phyloP scores from a whole-genome alignment of 148 eudicot species.

The Polygonum aviculare region DNA sequence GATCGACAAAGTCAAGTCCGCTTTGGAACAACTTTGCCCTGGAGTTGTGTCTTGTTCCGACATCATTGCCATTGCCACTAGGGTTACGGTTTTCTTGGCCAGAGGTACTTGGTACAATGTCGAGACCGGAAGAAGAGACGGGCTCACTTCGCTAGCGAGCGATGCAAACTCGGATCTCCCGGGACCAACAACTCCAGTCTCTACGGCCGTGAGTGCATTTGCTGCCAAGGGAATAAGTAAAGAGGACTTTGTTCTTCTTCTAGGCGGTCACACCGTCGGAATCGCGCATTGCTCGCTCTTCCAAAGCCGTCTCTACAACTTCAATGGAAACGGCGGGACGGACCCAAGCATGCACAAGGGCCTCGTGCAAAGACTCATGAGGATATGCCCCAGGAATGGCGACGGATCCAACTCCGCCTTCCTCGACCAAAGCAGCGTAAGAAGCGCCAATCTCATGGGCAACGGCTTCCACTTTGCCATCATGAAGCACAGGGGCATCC shows the following conservation, averaged over 20 bases:
- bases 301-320: not conserved
- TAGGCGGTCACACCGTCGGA: not conserved
- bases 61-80: not conserved
- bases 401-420: not conserved
- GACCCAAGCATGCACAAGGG: not conserved
- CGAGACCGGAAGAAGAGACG: not conserved
- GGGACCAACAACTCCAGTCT: not conserved
- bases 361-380: not conserved
- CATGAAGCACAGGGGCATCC: no score
- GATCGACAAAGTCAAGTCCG: not conserved
- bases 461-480: no score
- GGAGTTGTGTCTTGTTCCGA: not conserved
- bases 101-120: not conserved
- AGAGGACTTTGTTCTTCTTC: not conserved
- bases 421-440: not conserved
- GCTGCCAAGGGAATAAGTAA: not conserved
- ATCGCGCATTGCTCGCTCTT: not conserved
- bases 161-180: not conserved
- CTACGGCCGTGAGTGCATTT: not conserved
- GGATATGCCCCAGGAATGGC: not conserved
- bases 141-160: not conserved
- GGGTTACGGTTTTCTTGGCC: not conserved
- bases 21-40: not conserved
- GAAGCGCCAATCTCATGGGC: not conserved
- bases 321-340: not conserved